Conservation (phyloP, 2,329 filamentous ascomycete species). For the Calonectria fujianensis region DNA sequence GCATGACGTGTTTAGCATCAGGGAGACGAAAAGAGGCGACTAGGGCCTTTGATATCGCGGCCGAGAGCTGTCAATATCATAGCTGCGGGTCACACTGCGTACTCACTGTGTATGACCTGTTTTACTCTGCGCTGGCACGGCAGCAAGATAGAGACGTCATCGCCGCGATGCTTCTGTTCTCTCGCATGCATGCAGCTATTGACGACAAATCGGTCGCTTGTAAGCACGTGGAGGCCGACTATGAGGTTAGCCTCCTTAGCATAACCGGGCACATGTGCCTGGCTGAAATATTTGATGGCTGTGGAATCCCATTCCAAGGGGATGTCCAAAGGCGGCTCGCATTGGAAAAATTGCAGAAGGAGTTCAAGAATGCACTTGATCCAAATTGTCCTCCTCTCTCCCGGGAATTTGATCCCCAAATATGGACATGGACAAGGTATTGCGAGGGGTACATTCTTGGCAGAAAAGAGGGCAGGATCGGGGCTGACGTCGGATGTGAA, state of each 20-base stretch:
- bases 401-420: neutral
- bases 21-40: constrained; percentile 16
- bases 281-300: constrained; percentile 16
- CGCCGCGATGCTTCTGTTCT: neutral
- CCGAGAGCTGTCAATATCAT: neutral
- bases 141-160: constrained; percentile 2
- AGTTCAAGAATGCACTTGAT: neutral
- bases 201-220: neutral
- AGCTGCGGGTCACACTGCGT: constrained; percentile 1
- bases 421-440: constrained; percentile 1
- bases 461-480: neutral
- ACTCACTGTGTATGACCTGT: neutral
- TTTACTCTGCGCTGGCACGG: constrained; percentile 8
- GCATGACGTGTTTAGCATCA: constrained; percentile 6
- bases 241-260: neutral
- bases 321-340: neutral
- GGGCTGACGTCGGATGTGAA: neutral
- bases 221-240: neutral
- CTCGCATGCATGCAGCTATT: neutral
- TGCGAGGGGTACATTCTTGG: constrained; percentile 14
- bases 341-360: neutral
- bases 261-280: constrained; percentile 9
- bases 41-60: constrained; percentile 10
- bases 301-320: neutral
- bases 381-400: neutral